phyloP scores from a whole-genome alignment of 495 filamentous ascomycete genomes.

The Podospora appendiculata region DNA sequence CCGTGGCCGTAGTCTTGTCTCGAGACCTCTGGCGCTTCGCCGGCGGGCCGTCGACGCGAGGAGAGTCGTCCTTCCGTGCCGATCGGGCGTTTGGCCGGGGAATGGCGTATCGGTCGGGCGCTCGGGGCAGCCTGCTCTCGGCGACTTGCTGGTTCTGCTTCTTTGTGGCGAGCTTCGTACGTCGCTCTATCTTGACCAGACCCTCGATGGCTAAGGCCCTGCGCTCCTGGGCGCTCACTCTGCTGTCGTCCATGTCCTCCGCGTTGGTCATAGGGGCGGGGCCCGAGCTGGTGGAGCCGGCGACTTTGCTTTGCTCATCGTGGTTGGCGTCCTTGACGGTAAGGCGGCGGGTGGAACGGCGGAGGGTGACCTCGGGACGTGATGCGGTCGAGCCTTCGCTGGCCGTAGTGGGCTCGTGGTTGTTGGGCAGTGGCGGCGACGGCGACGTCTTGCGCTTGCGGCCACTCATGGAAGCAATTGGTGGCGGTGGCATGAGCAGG shows the following conservation, averaged over 20 bases:
- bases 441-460: too few species aligned
- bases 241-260: slow-evolving; percentile 4
- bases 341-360: slow-evolving; percentile 16
- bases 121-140: not conserved
- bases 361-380: slow-evolving; percentile 14
- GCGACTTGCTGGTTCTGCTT: slow-evolving; percentile 21
- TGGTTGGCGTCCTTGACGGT: not conserved
- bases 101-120: not conserved
- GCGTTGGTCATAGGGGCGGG: not conserved
- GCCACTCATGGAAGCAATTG: too few species aligned
- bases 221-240: slow-evolving; percentile 9
- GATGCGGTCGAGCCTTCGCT: not conserved
- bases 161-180: slow-evolving; percentile 16
- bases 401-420: too few species aligned
- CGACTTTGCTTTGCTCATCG: slow-evolving; percentile 7
- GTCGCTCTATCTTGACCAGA: slow-evolving; percentile 21
- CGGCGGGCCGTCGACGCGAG: not conserved
- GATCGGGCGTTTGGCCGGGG: not conserved
- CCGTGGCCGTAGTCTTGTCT: not conserved
- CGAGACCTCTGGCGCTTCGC: not conserved
- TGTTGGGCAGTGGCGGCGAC: too few species aligned
- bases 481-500: too few species aligned
- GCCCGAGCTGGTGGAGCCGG: slow-evolving; percentile 3
- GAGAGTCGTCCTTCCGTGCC: not conserved
- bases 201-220: slow-evolving; percentile 20